Base-by-base conservation (phyloP, 2,329 filamentous ascomycete species). In the Beauveria medogensis region DNA sequence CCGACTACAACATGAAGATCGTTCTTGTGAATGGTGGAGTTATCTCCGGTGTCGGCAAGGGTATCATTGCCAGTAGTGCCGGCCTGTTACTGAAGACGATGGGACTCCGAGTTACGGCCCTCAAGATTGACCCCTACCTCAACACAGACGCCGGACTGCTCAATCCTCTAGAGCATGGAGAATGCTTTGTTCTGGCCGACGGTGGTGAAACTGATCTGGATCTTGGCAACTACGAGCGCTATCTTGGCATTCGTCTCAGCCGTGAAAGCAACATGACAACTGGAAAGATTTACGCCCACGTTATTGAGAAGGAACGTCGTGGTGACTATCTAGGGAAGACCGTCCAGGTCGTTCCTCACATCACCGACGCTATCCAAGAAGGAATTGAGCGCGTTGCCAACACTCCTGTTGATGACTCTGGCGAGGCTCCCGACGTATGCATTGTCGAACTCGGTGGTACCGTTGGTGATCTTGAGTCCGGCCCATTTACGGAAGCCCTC, bases 261-360 rank as follows among this genome's bases (percentile, higher is more conserved):
- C 82, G 87, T 64, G 92, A 96, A 68, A 91, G 93, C 79, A 97
- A 97, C 75, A 96, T 99, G 75, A 99, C 94, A 3, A 96, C 93
- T 6, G 94, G 94, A 71, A 97, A 97, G 79, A 91, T 97, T 67
- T 97, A 97, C 77, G 82, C 91, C 70, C 85, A 89, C 69, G 92
- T 97, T 59, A 92, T 96, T 68, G 82, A 92, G 69, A 85, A 84
- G 63, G 82, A 85, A 70, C 77, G 82, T 28, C 74, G 75, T 46
- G 83, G 83, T 60, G 87, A 94, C 72, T 97, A 96, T 69, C 83
- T 97, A 14, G 93, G 93, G 66, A 87, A 89, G 73, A 92, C 55
- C 14, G 53, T 59, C 24, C 59, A 60, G 56, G 52, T 61, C 40
- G 92, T 97, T 5, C 93, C 93, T 2, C 93, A 97, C 74, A 82